A percentile compares a stretch with the other conserved stretches of the same genome.
Evolutionary conservation across 176 grass and related monocot genomes (phyloP).

Genomic region (Poa pratensis): DNA sequence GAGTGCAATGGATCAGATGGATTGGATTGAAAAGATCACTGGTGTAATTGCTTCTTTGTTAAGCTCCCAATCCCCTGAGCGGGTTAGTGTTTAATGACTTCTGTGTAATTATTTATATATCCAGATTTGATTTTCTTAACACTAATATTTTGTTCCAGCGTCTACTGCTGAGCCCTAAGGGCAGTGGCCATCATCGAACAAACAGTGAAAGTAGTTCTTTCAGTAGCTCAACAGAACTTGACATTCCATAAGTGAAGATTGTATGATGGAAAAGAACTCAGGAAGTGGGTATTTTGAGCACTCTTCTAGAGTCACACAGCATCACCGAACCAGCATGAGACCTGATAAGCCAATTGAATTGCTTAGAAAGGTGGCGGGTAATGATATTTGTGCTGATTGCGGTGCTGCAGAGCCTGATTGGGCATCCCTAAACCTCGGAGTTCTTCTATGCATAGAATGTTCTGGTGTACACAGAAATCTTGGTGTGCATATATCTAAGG

Average conservation of each 20-base stretch:
- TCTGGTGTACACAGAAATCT: slow-evolving; percentile 99
- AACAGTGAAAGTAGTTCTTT: slow-evolving; percentile 85
- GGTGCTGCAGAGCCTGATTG: slow-evolving; percentile 87
- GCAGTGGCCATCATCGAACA: slow-evolving; percentile 67
- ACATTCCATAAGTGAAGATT: slow-evolving; percentile 82
- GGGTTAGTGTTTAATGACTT: slow-evolving; percentile 50
- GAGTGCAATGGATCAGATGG: slow-evolving; percentile 99
- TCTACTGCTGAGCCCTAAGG: slow-evolving; percentile 68
- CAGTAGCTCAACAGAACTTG: slow-evolving; percentile 86
- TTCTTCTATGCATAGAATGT: slow-evolving; percentile 97
- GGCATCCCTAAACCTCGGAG: slow-evolving; percentile 93
- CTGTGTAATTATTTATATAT: slow-evolving; percentile 35
- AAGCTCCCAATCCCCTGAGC: slow-evolving; percentile 95
- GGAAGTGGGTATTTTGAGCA: slow-evolving; percentile 82
- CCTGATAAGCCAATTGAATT: slow-evolving; percentile 96
- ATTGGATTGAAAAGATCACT: slow-evolving; percentile 99
- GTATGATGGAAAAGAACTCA: slow-evolving; percentile 67
- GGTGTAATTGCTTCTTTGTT: slow-evolving; percentile 97
- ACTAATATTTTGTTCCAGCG: slow-evolving; percentile 68
- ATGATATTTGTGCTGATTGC: slow-evolving; percentile 88
- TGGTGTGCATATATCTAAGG: slow-evolving; percentile 99
- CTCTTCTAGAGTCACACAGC: slow-evolving; percentile 67
- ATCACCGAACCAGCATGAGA: slow-evolving; percentile 73
- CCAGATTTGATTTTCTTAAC: slow-evolving; percentile 39
- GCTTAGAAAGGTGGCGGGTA: slow-evolving; percentile 94